Conservation (phyloP, 1,139 yeast genomes). For the Taiozyma sp. region DNA sequence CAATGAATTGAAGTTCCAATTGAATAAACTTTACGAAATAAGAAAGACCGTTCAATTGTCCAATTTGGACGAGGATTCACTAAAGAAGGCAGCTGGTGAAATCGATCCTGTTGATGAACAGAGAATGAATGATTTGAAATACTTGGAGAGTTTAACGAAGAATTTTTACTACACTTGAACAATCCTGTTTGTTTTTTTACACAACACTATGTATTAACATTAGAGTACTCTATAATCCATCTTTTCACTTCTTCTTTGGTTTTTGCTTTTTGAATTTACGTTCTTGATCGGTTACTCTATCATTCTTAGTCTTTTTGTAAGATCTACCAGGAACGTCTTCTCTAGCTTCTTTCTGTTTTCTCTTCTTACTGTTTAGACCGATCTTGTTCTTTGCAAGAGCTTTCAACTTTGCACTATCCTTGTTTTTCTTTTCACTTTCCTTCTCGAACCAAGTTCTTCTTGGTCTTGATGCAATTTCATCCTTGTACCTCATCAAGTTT, state of each 20-base stretch:
- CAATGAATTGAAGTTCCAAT: conserved; percentile 52
- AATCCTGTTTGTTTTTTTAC: background rate
- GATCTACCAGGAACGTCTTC: conserved; percentile 39
- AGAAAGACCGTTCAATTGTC: conserved; percentile 64
- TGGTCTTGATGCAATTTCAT: conserved; percentile 85
- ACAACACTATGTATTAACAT: background rate
- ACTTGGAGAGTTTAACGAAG: conserved; percentile 34
- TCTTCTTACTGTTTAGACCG: conserved; percentile 47
- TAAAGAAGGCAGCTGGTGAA: conserved; percentile 19
- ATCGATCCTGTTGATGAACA: conserved; percentile 25
- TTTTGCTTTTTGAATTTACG: conserved; percentile 33
- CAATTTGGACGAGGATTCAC: conserved; percentile 24
- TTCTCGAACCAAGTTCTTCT: conserved; percentile 95
- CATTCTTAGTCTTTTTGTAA: conserved; percentile 67
- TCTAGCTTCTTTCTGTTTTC: conserved; percentile 51
- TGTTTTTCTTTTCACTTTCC: conserved; percentile 58
- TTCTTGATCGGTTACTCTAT: conserved; percentile 46
- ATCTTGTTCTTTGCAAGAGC: conserved; percentile 35
- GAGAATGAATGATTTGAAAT: conserved; percentile 39
- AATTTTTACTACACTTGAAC: conserved; percentile 37
- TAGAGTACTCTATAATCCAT: background rate
- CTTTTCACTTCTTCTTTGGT: conserved; percentile 22
- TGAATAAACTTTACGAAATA: conserved; percentile 50
- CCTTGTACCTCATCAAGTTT: conserved; percentile 70
- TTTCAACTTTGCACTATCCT: conserved; percentile 20